Evolutionary conservation across 768 basidiomycete genomes (phyloP), one percentile per base, ranked within the genome.

Genomic region (Guyanaporus albipodus): DNA sequence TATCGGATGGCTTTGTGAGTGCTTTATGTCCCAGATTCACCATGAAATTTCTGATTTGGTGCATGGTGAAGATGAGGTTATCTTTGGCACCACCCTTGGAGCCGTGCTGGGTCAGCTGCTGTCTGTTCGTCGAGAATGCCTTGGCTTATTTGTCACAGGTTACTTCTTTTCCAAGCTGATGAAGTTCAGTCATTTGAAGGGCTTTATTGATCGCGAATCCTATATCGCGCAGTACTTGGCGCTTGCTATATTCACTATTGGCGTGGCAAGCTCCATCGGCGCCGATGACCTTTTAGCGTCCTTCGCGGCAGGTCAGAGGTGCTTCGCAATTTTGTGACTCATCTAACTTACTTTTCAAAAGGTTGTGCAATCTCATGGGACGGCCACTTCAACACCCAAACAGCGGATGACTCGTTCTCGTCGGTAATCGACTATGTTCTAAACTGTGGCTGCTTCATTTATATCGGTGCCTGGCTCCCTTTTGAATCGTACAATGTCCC

Each of bases 341-440:
- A 8, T 42, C 17, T n/a, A 14, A 38, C 48, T 46, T 27, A 49
- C 27, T 23, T 28, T n/a, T 38, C n/a, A 6, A 42, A 28, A 83
- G 94, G 94, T 3, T 82, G 77, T 42, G 90, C 94, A 2, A 86
- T 97, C 53, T 90, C 90, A 7, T 94, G 90, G 91, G 92, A 95
- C 64, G 88, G 82, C 3, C 74, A 89, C 54, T 88, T 88, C 69
- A 86, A 88, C 56, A 68, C 69, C 17, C 83, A 90, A 49, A 90
- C 80, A 0, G 88, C 94, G 66, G 82, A 87, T 52, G 89, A 92
- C 47, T 73, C 81, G 10, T 97, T 99, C 62, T 85, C 91, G 2
- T 85, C 91, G 21, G 88, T 96, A 33, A 83, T 98, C 52, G 90
- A 97, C 64, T 78, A 96, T 51, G 73, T 96, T 21, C 73, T 90